Percentiles rank a stretch among this genome's conserved stretches.
Evolutionary conservation across 2,329 filamentous ascomycete genomes (phyloP).

Genomic region (Aspergillus ochraceoroseus): DNA sequence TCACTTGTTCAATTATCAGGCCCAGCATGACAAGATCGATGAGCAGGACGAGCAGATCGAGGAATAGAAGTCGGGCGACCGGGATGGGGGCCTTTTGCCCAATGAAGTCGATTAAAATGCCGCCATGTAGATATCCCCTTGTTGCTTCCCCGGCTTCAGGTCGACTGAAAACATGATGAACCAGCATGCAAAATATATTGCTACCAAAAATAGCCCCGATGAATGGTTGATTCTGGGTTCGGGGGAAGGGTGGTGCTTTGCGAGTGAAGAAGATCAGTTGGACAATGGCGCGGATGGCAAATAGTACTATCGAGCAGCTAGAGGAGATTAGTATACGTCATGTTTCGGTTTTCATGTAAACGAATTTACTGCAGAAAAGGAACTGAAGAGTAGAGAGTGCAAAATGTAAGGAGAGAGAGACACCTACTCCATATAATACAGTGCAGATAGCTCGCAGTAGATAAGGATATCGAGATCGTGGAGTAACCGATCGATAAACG

Average conservation of each 20-base stretch:
- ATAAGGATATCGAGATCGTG: slow-evolving; percentile 56
- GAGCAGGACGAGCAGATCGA: slow-evolving; percentile 52
- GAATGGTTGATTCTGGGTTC: slow-evolving; percentile 50
- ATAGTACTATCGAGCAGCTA: slow-evolving; percentile 56
- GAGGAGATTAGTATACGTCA: slow-evolving; percentile 1
- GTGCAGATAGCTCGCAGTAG: slow-evolving; percentile 56
- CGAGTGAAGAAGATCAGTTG: slow-evolving; percentile 58
- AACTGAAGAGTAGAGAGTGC: background rate
- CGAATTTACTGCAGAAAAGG: background rate
- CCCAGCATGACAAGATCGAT: slow-evolving; percentile 57
- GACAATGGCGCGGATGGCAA: slow-evolving; percentile 51
- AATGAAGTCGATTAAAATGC: slow-evolving; percentile 61
- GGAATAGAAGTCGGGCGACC: slow-evolving; percentile 48
- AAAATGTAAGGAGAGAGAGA: background rate
- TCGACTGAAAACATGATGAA: slow-evolving; percentile 52
- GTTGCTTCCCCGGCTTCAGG: slow-evolving; percentile 50
- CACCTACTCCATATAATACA: slow-evolving; percentile 61
- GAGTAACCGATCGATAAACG: slow-evolving; percentile 53
- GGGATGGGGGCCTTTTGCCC: slow-evolving; percentile 56
- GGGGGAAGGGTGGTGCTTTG: slow-evolving; percentile 51
- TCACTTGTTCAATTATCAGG: slow-evolving; percentile 50
- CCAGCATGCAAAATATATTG: slow-evolving; percentile 54
- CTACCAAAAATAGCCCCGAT: slow-evolving; percentile 51
- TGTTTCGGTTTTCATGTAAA: background rate
- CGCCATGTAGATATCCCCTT: slow-evolving; percentile 56